A percentile compares a stretch with the other conserved stretches of the same genome.
Conservation (phyloP, 2,329 filamentous ascomycete species). For the Paraconiothyrium brasiliense region DNA sequence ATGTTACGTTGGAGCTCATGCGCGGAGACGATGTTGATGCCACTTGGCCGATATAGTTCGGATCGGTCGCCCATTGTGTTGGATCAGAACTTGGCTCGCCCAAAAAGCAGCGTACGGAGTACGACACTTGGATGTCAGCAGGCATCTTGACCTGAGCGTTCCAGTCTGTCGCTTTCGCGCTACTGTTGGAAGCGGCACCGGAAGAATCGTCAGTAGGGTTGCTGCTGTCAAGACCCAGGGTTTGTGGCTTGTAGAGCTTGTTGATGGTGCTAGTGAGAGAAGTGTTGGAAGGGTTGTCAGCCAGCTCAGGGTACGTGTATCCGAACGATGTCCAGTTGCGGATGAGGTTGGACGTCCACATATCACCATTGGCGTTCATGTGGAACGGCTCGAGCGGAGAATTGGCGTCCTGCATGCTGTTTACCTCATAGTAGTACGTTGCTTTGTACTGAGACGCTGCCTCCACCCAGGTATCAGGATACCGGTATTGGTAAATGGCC, state of each 20-base stretch:
- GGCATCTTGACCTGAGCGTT: constrained; percentile 44
- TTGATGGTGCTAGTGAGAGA: constrained; percentile 39
- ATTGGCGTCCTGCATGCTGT: constrained; percentile 30
- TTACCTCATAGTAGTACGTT: constrained; percentile 32
- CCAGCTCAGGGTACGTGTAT: constrained; percentile 46
- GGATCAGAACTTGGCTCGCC: constrained; percentile 37
- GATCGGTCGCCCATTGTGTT: constrained; percentile 47
- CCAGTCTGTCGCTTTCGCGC: constrained; percentile 38
- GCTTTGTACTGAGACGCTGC: constrained; percentile 31
- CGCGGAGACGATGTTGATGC: constrained; percentile 49
- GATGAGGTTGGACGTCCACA: constrained; percentile 39
- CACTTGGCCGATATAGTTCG: constrained; percentile 54
- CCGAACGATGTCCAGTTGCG: constrained; percentile 44
- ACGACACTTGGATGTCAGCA: constrained; percentile 42
- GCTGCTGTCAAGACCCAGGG: constrained; percentile 35
- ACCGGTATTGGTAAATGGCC: constrained; percentile 39
- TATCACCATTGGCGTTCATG: constrained; percentile 42
- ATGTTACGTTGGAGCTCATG: constrained; percentile 47
- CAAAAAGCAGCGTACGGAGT: constrained; percentile 44
- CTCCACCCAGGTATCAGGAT: constrained; percentile 46
- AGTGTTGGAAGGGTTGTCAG: constrained; percentile 35
- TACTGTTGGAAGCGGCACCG: constrained; percentile 18
- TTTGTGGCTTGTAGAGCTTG: constrained; percentile 37
- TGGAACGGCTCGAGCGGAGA: constrained; percentile 42
- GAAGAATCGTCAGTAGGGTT: constrained; percentile 26